Percentiles rank a stretch among this genome's conserved stretches.
These are phyloP conservation scores for Omphalotus guepiniiformis DNA, from an alignment of 768 basidiomycete species.

Conservation along the genomic window DNA sequence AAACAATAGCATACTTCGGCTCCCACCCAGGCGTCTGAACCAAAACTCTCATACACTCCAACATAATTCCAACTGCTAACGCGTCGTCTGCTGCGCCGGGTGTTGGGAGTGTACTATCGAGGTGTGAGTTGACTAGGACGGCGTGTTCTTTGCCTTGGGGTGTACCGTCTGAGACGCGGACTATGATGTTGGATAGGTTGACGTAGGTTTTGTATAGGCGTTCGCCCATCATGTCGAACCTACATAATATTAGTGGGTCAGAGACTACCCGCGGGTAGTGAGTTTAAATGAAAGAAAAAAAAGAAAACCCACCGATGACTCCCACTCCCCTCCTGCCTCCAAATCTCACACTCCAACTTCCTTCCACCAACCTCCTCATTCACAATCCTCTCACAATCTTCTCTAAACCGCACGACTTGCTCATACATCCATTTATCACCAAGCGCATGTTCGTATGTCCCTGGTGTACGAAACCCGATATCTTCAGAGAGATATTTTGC, in stretches of 20 bases:
- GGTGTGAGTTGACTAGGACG: conserved; percentile 82
- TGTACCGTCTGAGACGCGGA: conserved; percentile 81
- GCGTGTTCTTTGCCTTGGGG: conserved; percentile 72
- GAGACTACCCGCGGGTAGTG: neutral
- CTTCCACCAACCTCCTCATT: conserved; percentile 33
- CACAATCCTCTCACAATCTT: conserved; percentile 56
- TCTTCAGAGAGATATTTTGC: conserved; percentile 74
- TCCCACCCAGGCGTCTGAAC: conserved; percentile 34
- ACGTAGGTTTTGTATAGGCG: conserved; percentile 84
- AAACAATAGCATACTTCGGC: conserved; percentile 69
- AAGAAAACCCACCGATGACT: conserved; percentile 65
- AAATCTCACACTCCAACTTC: conserved; percentile 86
- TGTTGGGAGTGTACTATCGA: conserved; percentile 86
- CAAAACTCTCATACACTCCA: conserved; percentile 82
- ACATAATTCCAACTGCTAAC: conserved; percentile 84
- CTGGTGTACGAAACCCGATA: conserved; percentile 89
- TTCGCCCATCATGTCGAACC: conserved; percentile 90
- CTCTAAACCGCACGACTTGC: conserved; percentile 57
- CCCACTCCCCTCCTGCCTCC: conserved; percentile 86
- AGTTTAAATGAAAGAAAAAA: too few relatives aligned
- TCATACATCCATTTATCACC: conserved; percentile 81
- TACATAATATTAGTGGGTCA: conserved; percentile 20
- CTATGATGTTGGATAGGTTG: conserved; percentile 82
- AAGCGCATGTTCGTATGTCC: conserved; percentile 81
- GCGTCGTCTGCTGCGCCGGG: conserved; percentile 91